phyloP scores from a whole-genome alignment of 2,329 filamentous ascomycete species.

The Podosphaera aphanis region DNA sequence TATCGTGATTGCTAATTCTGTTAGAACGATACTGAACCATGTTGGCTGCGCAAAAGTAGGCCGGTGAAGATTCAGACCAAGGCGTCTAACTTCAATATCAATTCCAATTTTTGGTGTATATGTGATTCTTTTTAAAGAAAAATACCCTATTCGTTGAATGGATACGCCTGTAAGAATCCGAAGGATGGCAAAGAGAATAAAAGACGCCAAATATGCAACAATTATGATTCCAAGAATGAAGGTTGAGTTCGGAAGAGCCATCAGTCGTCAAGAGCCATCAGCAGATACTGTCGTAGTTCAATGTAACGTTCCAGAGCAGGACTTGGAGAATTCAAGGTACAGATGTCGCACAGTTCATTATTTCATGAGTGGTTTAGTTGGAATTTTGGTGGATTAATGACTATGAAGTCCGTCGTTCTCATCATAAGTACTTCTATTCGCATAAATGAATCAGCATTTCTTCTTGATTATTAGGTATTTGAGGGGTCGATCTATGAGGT shows the following conservation, averaged over 20 bases:
- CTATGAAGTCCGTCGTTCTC: not conserved
- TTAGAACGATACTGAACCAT: constrained; percentile 77
- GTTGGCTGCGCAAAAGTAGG: constrained; percentile 95
- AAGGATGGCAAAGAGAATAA: constrained; percentile 78
- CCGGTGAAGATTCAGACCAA: constrained; percentile 71
- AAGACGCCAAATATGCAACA: constrained; percentile 71
- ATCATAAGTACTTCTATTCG: not conserved
- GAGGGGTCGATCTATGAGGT: too few relatives aligned
- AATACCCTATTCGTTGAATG: constrained; percentile 83
- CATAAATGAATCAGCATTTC: not conserved
- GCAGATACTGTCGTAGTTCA: not conserved
- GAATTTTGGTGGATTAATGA: not conserved
- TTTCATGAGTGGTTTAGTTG: not conserved
- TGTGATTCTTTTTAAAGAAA: constrained; percentile 72
- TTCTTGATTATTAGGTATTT: not conserved
- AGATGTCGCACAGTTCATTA: not conserved
- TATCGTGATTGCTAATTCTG: constrained; percentile 63
- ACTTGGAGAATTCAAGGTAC: not conserved
- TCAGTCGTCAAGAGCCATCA: constrained; percentile 13
- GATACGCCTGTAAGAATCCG: constrained; percentile 85
- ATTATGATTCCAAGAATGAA: constrained; percentile 72
- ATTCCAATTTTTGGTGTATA: constrained; percentile 78
- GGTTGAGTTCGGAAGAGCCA: constrained; percentile 49
- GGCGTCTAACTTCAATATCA: constrained; percentile 67
- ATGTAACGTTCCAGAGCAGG: not conserved